Base-by-base conservation (phyloP, 768 basidiomycete species). In the Suillus subaureus region DNA sequence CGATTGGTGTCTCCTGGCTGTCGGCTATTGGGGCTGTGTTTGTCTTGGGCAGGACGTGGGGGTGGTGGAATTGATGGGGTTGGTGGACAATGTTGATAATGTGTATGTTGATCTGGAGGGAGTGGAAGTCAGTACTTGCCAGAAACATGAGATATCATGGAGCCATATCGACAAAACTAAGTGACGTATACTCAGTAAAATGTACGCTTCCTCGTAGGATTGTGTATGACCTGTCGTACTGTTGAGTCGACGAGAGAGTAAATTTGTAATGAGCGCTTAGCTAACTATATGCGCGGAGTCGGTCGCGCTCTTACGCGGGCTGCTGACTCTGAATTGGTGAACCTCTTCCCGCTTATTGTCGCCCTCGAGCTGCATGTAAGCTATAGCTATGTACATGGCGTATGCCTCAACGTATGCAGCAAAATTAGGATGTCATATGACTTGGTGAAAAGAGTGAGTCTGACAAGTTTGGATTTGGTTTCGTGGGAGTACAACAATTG, bases 11-110 rank as follows among this genome's bases (percentile, higher is more conserved):
- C 13, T 58, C 42, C 15, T 64, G 60, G 60, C 15, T 58, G 12
- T 42, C 63, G 9, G 21, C 13, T 40, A 16, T 47, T 42, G 26
- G 39, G 6, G 63, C 42, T 33, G 15, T 37, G 31, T 47, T 61
- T 43, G 60, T 64, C n/a, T 61, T 64, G 33, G 39, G 58, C n/a
- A 64, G 57, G 39, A 28, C 5, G 11, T 64, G 63, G 63, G 57
- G 63, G n/a, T 42, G 28, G 54, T 40, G 55, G 21, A 3, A 40
- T 39, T 56, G 31, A 33, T 64, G 16, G 21, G 37, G 21, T 39
- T 64, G 54, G 12, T 61, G n/a, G 21, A 12, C 13, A 15, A 23
- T 45, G 43, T n/a, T 45, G 43, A 3, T n/a, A n/a, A n/a, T 6
- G 13, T 49, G 47, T 23, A 49, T 15, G 23, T 49, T 49, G 47